Evolutionary conservation across 1,139 yeast genomes (phyloP), one percentile per base, ranked within the genome.

Genomic region (Taiozyma onychis): DNA sequence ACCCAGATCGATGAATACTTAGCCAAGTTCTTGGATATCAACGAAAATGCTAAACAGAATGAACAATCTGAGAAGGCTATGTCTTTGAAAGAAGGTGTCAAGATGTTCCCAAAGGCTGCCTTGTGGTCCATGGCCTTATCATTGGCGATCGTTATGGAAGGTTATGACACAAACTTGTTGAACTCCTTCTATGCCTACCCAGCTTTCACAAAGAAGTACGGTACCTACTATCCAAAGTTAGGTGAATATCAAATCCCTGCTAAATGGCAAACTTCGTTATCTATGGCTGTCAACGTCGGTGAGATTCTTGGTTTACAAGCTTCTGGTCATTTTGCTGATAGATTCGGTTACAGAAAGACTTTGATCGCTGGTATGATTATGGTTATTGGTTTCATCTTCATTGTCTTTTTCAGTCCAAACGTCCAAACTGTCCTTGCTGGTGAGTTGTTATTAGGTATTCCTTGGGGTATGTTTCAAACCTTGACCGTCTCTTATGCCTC

Each of bases 261-360:
- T 44, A 54, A 59, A 46, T 67, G 71, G 71, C 74, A 70, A 53
- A 63, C 70, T 24, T 66, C 68, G 8, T 22, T 58, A 39, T 68
- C 54, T 43, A 63, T 53, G 72, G 68, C 54, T 64, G 59, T 44
- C 58, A 69, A 44, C 37, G 55, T 60, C 41, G 72, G 66, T 41
- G 58, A 62, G 28, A 58, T 78, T 57, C 67, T 77, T 54, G 83
- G 82, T 62, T 73, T 48, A 13, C 13, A 42, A 13, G 22, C 39
- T 11, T 26, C 46, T 22, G 48, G 51, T 26, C 39, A 28, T 44
- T 57, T 78, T 35, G 75, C 83, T 50, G 88, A 83, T 63, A 69
- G 71, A 53, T 53, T 76, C 49, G 87, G 88, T 55, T 76, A 86
- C 70, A 73, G 81, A 67, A 69, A 72, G 70, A 69, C 79, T 43